Evolutionary conservation across 164 flowering plant genomes (phyloP).

Genomic region (Vitis vinifera): DNA sequence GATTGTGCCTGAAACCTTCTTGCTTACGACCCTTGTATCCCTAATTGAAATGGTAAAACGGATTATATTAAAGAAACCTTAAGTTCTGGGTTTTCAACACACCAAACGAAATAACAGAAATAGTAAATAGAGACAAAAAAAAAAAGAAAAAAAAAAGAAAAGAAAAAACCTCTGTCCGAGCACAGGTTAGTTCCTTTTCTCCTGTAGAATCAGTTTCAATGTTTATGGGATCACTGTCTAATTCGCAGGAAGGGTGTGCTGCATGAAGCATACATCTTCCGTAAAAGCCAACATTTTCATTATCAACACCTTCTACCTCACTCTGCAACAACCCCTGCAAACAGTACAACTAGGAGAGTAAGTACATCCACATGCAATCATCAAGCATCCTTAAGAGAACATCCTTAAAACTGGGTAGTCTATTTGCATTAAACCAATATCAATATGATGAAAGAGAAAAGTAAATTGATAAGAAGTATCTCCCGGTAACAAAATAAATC

Average conservation of each 20-base stretch:
- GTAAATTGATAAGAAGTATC: background rate
- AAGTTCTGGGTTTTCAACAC: background rate
- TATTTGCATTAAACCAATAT: background rate
- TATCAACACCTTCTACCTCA: slow-evolving; percentile 63
- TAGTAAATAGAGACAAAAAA: background rate
- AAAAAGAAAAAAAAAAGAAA: background rate
- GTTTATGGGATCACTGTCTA: slow-evolving; percentile 18
- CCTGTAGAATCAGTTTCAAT: slow-evolving; percentile 11
- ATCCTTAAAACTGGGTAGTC: background rate
- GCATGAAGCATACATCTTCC: slow-evolving; percentile 63
- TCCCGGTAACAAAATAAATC: background rate
- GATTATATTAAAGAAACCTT: background rate
- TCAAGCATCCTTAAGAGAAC: background rate
- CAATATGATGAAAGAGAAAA: background rate
- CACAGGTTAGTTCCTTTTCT: slow-evolving; percentile 43
- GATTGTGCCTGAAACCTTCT: slow-evolving; percentile 40
- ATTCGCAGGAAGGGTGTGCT: slow-evolving; percentile 12
- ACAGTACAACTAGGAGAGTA: background rate
- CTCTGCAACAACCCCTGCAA: slow-evolving; percentile 64
- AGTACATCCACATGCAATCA: background rate
- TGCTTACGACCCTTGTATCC: slow-evolving; percentile 62
- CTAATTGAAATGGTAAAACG: slow-evolving; percentile 23
- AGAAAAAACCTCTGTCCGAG: slow-evolving; percentile 57
- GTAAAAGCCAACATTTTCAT: slow-evolving; percentile 59
- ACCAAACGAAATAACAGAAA: background rate